These are phyloP conservation scores for Hemileia vastatrix DNA, from an alignment of 1,284 basidiomycete species.

Conservation along the genomic window DNA sequence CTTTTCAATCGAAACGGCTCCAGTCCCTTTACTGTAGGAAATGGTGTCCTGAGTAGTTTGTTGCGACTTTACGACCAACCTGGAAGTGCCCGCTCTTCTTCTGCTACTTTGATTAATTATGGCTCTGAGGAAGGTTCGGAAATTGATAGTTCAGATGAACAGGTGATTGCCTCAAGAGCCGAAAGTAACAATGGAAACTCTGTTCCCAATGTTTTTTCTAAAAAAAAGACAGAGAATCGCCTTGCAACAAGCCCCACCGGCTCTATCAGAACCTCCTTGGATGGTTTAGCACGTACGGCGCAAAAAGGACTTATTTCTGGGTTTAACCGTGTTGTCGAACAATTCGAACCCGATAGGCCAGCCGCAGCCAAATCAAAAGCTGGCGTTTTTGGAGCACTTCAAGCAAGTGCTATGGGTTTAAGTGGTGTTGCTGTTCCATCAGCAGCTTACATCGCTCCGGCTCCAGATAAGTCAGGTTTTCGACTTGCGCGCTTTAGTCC, in stretches of 20 bases:
- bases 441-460: conserved; percentile 10
- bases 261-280: background rate
- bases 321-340: background rate
- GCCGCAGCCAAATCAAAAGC: conserved; percentile 5
- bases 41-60: conserved; percentile 17
- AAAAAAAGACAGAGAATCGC: background rate
- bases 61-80: conserved; percentile 19
- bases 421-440: conserved; percentile 14
- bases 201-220: background rate
- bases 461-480: conserved; percentile 7
- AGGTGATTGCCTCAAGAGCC: no score
- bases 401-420: conserved; percentile 21
- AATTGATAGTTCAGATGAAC: background rate
- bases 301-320: background rate
- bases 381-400: conserved; percentile 15
- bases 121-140: conserved; percentile 21
- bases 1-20: no score
- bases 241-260: background rate
- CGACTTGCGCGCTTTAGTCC: conserved; percentile 7
- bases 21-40: conserved; percentile 10
- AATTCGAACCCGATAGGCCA: conserved; percentile 7
- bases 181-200: no score
- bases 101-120: conserved; percentile 11
- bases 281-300: background rate
- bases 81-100: conserved; percentile 17